phyloP scores from a whole-genome alignment of 495 filamentous ascomycete genomes.

The Talaromyces ruber region DNA sequence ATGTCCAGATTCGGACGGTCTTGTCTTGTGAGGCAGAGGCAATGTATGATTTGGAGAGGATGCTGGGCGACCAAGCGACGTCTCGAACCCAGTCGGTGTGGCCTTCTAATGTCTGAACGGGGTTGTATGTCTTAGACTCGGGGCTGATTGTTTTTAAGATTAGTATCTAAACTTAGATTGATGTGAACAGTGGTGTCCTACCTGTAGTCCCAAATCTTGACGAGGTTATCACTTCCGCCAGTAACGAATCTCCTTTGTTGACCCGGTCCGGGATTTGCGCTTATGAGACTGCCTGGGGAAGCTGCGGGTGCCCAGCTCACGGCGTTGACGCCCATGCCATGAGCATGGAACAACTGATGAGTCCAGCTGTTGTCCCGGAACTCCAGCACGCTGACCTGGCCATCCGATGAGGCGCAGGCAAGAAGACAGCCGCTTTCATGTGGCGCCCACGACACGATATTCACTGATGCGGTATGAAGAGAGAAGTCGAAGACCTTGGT shows the following conservation, averaged over 20 bases:
- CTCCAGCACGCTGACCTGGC: slow-evolving; percentile 85
- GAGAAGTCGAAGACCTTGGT: slow-evolving; percentile 82
- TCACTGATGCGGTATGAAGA: slow-evolving; percentile 88
- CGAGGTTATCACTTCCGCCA: slow-evolving; percentile 82
- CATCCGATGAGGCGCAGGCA: slow-evolving; percentile 88
- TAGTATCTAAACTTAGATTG: not conserved
- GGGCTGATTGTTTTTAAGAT: slow-evolving; percentile 19
- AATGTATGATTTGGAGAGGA: slow-evolving; percentile 91
- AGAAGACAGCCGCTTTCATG: slow-evolving; percentile 92
- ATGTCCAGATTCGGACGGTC: slow-evolving; percentile 95
- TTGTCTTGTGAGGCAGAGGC: slow-evolving; percentile 92
- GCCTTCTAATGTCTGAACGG: slow-evolving; percentile 52
- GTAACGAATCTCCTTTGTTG: slow-evolving; percentile 77
- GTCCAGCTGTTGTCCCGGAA: slow-evolving; percentile 89
- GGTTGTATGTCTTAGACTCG: slow-evolving; percentile 46
- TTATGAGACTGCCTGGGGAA: slow-evolving; percentile 69
- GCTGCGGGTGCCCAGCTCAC: slow-evolving; percentile 90
- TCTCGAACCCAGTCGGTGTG: slow-evolving; percentile 98
- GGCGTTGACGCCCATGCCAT: slow-evolving; percentile 86
- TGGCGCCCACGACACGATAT: slow-evolving; percentile 94
- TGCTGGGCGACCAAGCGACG: slow-evolving; percentile 91
- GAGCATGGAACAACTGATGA: slow-evolving; percentile 81
- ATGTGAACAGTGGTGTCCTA: slow-evolving; percentile 16
- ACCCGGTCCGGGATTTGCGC: slow-evolving; percentile 52
- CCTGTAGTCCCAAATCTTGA: slow-evolving; percentile 81